A percentile compares a stretch with the other conserved stretches of the same genome.
Conservation (phyloP, 306 rosid species). For the Oxytropis ochrocephala region DNA sequence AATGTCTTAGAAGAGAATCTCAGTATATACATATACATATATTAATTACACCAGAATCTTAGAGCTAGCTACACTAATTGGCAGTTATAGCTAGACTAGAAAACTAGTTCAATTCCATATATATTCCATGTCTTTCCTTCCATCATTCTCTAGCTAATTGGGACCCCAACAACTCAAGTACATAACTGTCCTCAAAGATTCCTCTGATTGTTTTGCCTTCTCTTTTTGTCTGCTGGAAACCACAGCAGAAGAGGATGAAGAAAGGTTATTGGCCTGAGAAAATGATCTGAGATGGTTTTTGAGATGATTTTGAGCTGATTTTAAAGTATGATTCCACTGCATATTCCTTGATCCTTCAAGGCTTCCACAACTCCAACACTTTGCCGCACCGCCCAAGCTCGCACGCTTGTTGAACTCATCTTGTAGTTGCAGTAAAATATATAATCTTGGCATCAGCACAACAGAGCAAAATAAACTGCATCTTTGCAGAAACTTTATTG, state of each 20-base stretch:
- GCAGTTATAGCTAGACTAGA: too few species aligned
- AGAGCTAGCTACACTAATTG: too few species aligned
- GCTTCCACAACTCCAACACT: slow-evolving; percentile 37
- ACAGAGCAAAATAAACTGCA: too few species aligned
- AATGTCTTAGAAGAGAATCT: neutral
- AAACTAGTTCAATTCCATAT: neutral
- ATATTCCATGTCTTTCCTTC: too few species aligned
- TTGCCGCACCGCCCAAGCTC: slow-evolving; percentile 32
- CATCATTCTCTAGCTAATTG: too few species aligned
- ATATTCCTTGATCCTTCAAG: slow-evolving; percentile 58
- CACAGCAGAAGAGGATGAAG: slow-evolving; percentile 33
- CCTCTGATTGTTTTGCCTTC: slow-evolving; percentile 41
- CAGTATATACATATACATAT: too few species aligned
- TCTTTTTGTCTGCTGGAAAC: slow-evolving; percentile 21
- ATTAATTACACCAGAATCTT: too few species aligned
- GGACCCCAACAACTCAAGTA: slow-evolving; percentile 48
- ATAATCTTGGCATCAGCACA: too few species aligned
- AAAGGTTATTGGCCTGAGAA: slow-evolving; percentile 32
- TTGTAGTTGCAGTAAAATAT: neutral
- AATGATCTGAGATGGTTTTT: slow-evolving; percentile 26
- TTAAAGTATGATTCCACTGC: slow-evolving; percentile 38
- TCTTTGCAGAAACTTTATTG: too few species aligned
- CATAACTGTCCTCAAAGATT: slow-evolving; percentile 54
- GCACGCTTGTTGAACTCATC: slow-evolving; percentile 30
- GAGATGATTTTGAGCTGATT: slow-evolving; percentile 29